Evolutionary conservation across 176 grass and related monocot genomes (phyloP), one percentile per base, ranked within the genome.

Genomic region (Bothriochloa decipiens): DNA sequence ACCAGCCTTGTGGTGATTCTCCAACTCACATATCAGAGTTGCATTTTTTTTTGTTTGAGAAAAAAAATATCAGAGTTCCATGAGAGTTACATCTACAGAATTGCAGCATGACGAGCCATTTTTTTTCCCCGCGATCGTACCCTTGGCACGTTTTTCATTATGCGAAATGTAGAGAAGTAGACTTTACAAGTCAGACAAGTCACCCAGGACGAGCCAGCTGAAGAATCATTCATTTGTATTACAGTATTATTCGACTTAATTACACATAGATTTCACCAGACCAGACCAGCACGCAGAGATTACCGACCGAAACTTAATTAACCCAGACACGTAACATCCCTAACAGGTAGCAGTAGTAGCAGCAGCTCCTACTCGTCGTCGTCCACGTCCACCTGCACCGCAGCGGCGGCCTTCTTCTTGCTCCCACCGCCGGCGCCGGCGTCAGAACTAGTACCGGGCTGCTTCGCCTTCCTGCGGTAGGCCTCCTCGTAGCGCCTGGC

Each of bases 401-500:
- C 66, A 0, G 35, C 18, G 20, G 57, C 55, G 20, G 22, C 3
- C 37, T 49, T 71, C 57, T 79, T 88, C 82, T 29, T 85, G 61
- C 39, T 73, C 17, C 47, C 15, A 3, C 7, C 8, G 37, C 1
- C 3, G 6, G 7, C 66, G 14, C 1, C 52, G 61, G 2, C n/a
- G 6, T 18, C 45, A 12, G 69, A 13, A 14, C 14, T 33, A 11
- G 2, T 50, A 11, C 8, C 14, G 1, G 18, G 12, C 16, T 0
- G 26, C 25, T 6, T 40, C 67, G 1, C 4, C 61, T 74, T 84
- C 76, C 74, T 90, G 79, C 93, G 88, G 77, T 92, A 85, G 5
- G 83, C 43, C 90, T 95, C 88, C 88, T 95, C 93, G 40, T 92
- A 91, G 0, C 65, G 57, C 74, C 61, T 85, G 50, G 91, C 86